Evolutionary conservation across 768 basidiomycete species (phyloP), one percentile per base, ranked within the genome.

Genomic region (Amanita phalloides): DNA sequence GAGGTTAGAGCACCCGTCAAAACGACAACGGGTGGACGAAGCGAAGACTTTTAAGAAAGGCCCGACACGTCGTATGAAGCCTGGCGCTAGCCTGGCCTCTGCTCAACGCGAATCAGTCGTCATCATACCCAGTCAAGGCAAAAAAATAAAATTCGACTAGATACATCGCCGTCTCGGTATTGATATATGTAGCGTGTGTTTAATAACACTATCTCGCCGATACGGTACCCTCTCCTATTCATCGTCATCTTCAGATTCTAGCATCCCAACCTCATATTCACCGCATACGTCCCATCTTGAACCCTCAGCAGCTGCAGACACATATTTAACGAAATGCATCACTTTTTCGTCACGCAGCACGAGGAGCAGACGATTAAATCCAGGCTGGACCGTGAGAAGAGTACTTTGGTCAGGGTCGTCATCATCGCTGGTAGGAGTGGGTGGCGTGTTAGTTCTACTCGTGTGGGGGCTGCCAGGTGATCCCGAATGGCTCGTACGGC

Each of bases 301-400:
- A 7, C 92, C 90, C 48, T 83, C 80, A 0, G 95, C 95, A 1
- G 84, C 81, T 13, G 89, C 90, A 25, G 87, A 88, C 17, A 97
- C 80, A 60, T 98, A 98, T 65, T 97, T 98, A 56, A 94, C 90
- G 64, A 97, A 98, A 38, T 80, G 80, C 82, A 98, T 84, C 44
- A 98, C 93, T 17, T 87, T 79, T 61, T 92, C 88, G 65, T 98
- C 95, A 13, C 95, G 78, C 53, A 97, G 70, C 21, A 97, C 94
- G 35, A 98, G 74, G 26, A 94, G 72, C 7, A 98, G 73, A 14
- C 84, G 77, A 65, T 97, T 97, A 70, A 91, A 98, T 3, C 86
- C 85, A 0, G 93, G 88, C 57, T 90, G 86, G 41, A 90, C 84
- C 3, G 88, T 90, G 38, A 97, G 67, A 20, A 97, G 71, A 4